Evolutionary conservation across 1,284 basidiomycete species (phyloP).

Genomic region (Boletus semigastroideus): DNA sequence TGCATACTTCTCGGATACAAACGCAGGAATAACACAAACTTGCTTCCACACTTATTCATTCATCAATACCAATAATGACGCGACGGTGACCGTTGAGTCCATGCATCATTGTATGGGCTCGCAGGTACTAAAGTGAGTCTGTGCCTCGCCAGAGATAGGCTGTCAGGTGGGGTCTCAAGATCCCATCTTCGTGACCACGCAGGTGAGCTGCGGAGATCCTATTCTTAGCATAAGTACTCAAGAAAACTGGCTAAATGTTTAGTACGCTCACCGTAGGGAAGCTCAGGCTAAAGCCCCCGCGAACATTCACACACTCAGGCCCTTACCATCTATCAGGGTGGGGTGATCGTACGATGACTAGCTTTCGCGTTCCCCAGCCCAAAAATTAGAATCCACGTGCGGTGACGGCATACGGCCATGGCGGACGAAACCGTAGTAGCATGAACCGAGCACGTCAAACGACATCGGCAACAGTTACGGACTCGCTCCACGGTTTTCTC

Average conservation of each 20-base stretch:
- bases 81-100: not conserved
- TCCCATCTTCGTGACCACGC: not conserved
- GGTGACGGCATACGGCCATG: not conserved
- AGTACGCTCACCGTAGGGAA: constrained; percentile 2
- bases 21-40: not conserved
- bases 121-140: not conserved
- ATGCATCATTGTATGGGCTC: not conserved
- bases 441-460: not conserved
- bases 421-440: not conserved
- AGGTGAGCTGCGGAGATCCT: not conserved
- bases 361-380: not conserved
- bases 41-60: not conserved
- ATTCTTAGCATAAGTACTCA: not conserved
- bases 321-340: not conserved
- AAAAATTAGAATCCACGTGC: not conserved
- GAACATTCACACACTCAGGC: constrained; percentile 7
- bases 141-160: not conserved
- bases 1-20: not conserved
- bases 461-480: not conserved
- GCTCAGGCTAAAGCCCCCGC: constrained; percentile 16
- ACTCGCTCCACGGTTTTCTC: no score
- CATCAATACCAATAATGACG: not conserved
- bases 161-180: not conserved
- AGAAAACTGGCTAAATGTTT: not conserved
- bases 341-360: not conserved